Evolutionary conservation across 1,284 basidiomycete genomes (phyloP).

Genomic region (Grifola frondosa): DNA sequence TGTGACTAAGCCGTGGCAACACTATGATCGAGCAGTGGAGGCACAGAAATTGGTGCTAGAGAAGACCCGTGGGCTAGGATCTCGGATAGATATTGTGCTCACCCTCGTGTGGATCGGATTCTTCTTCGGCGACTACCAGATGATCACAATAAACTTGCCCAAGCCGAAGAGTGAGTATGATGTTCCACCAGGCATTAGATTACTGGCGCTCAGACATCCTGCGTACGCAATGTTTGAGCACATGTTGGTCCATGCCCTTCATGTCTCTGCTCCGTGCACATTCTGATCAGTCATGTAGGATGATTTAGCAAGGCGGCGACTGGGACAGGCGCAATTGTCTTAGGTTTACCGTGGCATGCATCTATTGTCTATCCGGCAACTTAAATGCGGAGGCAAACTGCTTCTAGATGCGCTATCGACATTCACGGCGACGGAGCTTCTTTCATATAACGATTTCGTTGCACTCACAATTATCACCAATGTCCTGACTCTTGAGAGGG

Average conservation of each 20-base stretch:
- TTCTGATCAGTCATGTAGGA: constrained; percentile 41
- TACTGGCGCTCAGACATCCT: no score
- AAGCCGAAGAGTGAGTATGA: constrained; percentile 79
- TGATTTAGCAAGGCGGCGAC: constrained; percentile 94
- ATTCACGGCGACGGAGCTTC: constrained; percentile 88
- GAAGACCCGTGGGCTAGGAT: constrained; percentile 91
- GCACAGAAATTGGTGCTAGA: constrained; percentile 84
- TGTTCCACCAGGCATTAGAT: no score
- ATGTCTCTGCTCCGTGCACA: not conserved
- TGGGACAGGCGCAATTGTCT: constrained; percentile 96
- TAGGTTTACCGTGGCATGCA: constrained; percentile 90
- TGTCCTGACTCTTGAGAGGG: constrained; percentile 74
- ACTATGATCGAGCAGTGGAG: constrained; percentile 69
- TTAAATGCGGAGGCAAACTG: constrained; percentile 65
- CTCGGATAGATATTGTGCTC: constrained; percentile 88
- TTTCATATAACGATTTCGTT: constrained; percentile 91
- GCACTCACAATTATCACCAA: constrained; percentile 81
- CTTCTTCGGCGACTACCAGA: constrained; percentile 81
- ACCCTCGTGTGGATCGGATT: constrained; percentile 87
- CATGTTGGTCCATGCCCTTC: no score
- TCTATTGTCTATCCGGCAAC: constrained; percentile 81
- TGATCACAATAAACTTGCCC: constrained; percentile 75
- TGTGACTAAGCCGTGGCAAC: no score
- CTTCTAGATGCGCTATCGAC: constrained; percentile 89
- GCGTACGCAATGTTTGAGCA: no score